Conservation (phyloP, 345 rosid species). For the Arabidopsis suecica region DNA sequence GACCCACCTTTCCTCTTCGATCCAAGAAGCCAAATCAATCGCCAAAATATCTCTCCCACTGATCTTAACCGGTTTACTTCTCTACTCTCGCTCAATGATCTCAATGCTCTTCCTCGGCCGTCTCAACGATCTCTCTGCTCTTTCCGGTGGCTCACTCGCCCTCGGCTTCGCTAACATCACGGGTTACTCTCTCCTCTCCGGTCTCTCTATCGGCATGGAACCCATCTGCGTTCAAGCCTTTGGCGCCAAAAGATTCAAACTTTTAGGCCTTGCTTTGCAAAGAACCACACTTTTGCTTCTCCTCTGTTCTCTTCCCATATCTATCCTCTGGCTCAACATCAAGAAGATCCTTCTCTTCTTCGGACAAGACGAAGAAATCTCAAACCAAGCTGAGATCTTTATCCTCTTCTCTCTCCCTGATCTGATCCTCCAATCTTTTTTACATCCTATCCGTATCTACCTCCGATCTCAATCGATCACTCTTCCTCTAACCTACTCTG, state of each 20-base stretch:
- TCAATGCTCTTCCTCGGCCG: slow-evolving; percentile 93
- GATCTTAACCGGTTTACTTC: slow-evolving; percentile 70
- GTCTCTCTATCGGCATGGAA: slow-evolving; percentile 92
- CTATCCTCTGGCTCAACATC: slow-evolving; percentile 78
- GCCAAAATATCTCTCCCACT: slow-evolving; percentile 67
- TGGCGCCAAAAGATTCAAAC: slow-evolving; percentile 74
- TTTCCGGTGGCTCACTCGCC: slow-evolving; percentile 88
- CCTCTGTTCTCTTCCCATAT: slow-evolving; percentile 61
- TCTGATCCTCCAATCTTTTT: slow-evolving; percentile 64
- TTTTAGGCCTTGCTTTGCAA: slow-evolving; percentile 77
- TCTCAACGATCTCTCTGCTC: slow-evolving; percentile 64
- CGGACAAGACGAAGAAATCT: slow-evolving; percentile 67
- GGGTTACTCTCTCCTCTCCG: slow-evolving; percentile 85
- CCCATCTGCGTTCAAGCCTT: slow-evolving; percentile 92
- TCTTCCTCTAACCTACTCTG: slow-evolving; percentile 69
- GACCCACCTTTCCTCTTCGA: slow-evolving; percentile 44
- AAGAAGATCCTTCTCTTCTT: slow-evolving; percentile 61
- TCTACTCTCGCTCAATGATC: slow-evolving; percentile 81
- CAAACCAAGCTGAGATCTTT: slow-evolving; percentile 66
- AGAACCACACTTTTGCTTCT: slow-evolving; percentile 69
- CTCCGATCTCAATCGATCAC: slow-evolving; percentile 78
- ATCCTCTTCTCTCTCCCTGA: slow-evolving; percentile 82
- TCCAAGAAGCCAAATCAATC: slow-evolving; percentile 62
- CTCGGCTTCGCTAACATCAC: slow-evolving; percentile 92
- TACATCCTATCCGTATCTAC: slow-evolving; percentile 82